Evolutionary conservation across 768 basidiomycete species (phyloP), one percentile per base, ranked within the genome.

Genomic region (Kwoniella shandongensis): DNA sequence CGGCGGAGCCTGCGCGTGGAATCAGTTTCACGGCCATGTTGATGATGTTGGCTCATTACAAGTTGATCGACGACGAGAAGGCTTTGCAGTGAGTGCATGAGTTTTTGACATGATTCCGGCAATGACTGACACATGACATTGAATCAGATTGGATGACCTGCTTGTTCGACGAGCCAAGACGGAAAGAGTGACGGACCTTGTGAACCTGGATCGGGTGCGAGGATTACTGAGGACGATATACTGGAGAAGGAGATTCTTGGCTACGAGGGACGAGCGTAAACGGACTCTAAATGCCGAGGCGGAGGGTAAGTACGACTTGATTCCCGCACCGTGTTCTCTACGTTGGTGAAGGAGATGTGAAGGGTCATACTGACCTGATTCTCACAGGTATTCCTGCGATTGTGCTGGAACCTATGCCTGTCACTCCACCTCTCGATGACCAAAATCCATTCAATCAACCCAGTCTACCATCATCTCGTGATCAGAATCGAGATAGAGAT

Each of bases 1-100:
- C 85, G 2, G 84, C 86, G 60, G 82, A 87, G 59, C 82, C 81
- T 29, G 84, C 85, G 1, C 81, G 84, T 49, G 92, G 92, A 8
- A 90, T 98, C 58, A 88, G 89, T 22, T 97, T 97, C 79, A 89
- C 86, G 0, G 83, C 85, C 42, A 94, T 94, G 89, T 81, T 98
- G 2, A 72, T 88, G 30, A 78, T 97, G 42, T 79, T 98, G 38
- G 87, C 89, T 1, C 94, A 96, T 72, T 86, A 97, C 78, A 92
- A 89, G 75, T 78, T 98, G 49, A 91, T 97, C 61, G 83, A 89
- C 47, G 91, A 96, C 76, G 84, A 83, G 25, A 88, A 91, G 27
- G 93, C 93, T 13, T 78, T 98, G 23, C 83, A 85, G 93, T 94
- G 75, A 72, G 89, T 83, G 13, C 3, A 45, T 29, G 13, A 18